These are phyloP conservation scores for Cladophialophora psammophila DNA, from an alignment of 2,329 filamentous ascomycete genomes.

Conservation along the genomic window DNA sequence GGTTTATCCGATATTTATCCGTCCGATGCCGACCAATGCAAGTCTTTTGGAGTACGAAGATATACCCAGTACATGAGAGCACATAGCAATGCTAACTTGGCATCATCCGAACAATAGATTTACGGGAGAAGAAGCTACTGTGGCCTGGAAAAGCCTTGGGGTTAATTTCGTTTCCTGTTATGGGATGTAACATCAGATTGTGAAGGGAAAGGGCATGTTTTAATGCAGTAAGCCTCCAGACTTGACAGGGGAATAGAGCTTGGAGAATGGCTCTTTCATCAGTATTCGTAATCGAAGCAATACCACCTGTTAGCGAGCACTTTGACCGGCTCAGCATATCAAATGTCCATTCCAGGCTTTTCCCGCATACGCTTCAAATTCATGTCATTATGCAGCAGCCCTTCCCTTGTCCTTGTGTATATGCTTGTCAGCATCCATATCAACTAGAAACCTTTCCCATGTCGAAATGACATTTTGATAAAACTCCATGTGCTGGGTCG, in stretches of 20 bases:
- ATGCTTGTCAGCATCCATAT: constrained; percentile 74
- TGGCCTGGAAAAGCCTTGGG: too few relatives aligned
- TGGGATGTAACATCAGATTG: too few relatives aligned
- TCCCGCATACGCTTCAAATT: background rate
- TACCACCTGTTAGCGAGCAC: background rate
- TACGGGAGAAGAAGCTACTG: too few relatives aligned
- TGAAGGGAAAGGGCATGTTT: too few relatives aligned
- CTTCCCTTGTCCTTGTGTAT: constrained; percentile 37
- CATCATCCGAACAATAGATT: too few relatives aligned
- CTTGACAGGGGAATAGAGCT: background rate
- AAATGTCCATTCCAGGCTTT: background rate
- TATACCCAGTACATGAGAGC: background rate
- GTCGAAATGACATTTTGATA: constrained; percentile 80
- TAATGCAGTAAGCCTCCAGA: background rate
- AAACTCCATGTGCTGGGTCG: constrained; percentile 85
- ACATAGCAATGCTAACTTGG: too few relatives aligned
- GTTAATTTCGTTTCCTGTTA: too few relatives aligned
- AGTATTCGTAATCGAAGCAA: background rate
- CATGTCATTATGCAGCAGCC: constrained; percentile 21
- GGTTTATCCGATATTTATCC: constrained; percentile 3
- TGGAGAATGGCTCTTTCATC: background rate
- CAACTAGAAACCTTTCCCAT: constrained; percentile 88
- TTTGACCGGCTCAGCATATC: background rate
- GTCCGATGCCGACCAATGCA: background rate
- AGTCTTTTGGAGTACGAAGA: too few relatives aligned